A percentile compares a stretch with the other conserved stretches of the same genome.
phyloP scores from a whole-genome alignment of 768 basidiomycete species.

The Pulveroboletus sp. region DNA sequence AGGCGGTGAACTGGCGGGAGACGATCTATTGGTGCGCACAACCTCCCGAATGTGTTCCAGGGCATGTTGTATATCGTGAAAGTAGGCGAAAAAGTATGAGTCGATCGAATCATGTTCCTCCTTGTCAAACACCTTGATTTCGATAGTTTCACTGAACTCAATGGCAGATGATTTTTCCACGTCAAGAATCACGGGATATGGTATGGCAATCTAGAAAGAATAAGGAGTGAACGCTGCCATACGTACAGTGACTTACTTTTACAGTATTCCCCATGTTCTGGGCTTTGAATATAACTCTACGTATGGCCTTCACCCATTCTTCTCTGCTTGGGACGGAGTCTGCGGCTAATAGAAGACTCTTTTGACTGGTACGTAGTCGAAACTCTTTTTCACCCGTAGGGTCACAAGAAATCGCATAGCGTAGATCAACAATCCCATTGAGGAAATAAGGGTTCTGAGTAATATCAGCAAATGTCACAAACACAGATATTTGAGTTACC shows the following conservation, averaged over 20 bases:
- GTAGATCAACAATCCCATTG: slow-evolving; percentile 90
- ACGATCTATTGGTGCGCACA: slow-evolving; percentile 52
- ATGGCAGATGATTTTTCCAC: slow-evolving; percentile 84
- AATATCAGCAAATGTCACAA: slow-evolving; percentile 4
- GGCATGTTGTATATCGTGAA: slow-evolving; percentile 72
- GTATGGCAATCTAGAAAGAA: slow-evolving; percentile 74
- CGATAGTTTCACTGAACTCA: slow-evolving; percentile 96
- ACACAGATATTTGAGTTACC: slow-evolving; percentile 39
- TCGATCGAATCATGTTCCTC: slow-evolving; percentile 71
- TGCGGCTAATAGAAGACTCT: slow-evolving; percentile 62
- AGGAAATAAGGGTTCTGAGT: slow-evolving; percentile 94
- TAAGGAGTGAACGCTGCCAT: slow-evolving; percentile 2
- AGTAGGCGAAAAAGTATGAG: slow-evolving; percentile 95
- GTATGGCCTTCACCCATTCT: slow-evolving; percentile 95
- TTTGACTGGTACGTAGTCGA: slow-evolving; percentile 79
- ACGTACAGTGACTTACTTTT: slow-evolving; percentile 50
- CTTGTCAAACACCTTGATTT: slow-evolving; percentile 86
- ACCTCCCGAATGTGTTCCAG: slow-evolving; percentile 78
- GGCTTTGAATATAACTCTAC: slow-evolving; percentile 90
- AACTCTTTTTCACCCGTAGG: slow-evolving; percentile 72
- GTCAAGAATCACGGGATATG: slow-evolving; percentile 83
- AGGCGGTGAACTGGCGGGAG: slow-evolving; percentile 18
- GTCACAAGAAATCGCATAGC: slow-evolving; percentile 90
- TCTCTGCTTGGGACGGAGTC: slow-evolving; percentile 81
- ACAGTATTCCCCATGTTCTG: slow-evolving; percentile 96